phyloP scores from a whole-genome alignment of 2,329 filamentous ascomycete species.

The Aspergillus quadrilineatus region DNA sequence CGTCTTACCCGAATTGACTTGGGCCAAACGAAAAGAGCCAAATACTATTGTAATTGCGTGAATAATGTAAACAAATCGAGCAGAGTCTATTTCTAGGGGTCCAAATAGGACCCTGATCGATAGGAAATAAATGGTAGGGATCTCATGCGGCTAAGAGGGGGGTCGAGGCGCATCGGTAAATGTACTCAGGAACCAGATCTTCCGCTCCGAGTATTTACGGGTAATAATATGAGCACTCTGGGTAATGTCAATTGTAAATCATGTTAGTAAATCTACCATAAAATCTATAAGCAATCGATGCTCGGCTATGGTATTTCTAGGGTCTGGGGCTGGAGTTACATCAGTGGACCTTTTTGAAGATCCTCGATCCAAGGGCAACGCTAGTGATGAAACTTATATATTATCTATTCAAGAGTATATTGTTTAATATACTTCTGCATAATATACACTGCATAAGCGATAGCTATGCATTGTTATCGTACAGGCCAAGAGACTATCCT shows the following conservation, averaged over 20 bases:
- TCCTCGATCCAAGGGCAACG: slow-evolving; percentile 2
- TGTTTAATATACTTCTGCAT: neutral
- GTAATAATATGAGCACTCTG: no score
- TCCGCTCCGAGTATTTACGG: no score
- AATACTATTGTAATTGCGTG: neutral
- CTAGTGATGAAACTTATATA: neutral
- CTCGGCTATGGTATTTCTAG: no score
- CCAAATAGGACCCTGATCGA: no score
- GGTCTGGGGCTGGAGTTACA: neutral
- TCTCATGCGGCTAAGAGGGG: no score
- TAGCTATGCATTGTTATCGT: no score
- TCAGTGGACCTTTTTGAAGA: neutral
- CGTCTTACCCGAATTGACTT: slow-evolving; percentile 3
- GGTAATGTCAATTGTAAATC: no score
- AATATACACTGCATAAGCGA: neutral
- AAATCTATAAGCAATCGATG: no score
- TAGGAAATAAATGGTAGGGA: no score
- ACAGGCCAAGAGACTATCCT: neutral
- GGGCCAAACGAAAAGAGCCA: neutral
- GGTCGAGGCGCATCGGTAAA: no score
- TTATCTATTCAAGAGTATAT: no score
- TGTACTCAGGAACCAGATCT: no score
- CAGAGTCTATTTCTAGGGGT: neutral
- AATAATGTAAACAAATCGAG: neutral
- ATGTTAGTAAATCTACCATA: neutral